Percentiles rank a stretch among this genome's conserved stretches.
phyloP scores from a whole-genome alignment of 2,329 filamentous ascomycete genomes.

The Corynespora cassiicola region DNA sequence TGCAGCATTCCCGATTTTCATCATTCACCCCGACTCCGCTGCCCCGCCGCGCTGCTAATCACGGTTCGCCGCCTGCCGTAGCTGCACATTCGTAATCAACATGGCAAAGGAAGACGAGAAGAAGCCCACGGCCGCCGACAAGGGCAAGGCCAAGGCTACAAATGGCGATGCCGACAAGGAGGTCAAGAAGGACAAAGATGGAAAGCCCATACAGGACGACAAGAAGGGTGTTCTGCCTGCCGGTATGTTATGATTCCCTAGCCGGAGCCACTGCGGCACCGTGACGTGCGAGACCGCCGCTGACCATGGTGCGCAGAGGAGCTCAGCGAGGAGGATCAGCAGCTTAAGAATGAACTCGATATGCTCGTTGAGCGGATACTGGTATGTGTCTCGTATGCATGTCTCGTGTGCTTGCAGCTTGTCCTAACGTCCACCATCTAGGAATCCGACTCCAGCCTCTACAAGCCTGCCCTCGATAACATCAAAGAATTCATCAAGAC shows the following conservation, averaged over 20 bases:
- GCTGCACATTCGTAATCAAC: conserved; percentile 53
- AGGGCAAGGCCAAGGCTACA: conserved; percentile 93
- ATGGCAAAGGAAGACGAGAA: conserved; percentile 94
- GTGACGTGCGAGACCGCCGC: conserved; percentile 22
- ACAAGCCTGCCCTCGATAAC: conserved; percentile 89
- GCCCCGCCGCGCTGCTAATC: conserved; percentile 17
- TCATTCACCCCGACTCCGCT: conserved; percentile 17
- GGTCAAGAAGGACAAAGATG: conserved; percentile 70
- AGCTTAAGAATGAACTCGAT: conserved; percentile 96
- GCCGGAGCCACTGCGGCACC: conserved; percentile 17
- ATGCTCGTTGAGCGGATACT: conserved; percentile 96
- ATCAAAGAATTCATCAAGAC: conserved; percentile 99
- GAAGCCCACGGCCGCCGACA: conserved; percentile 82
- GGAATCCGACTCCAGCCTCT: conserved; percentile 87
- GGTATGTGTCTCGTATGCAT: conserved; percentile 55
- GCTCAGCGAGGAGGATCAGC: conserved; percentile 96
- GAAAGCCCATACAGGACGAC: conserved; percentile 72
- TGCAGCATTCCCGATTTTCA: conserved; percentile 3
- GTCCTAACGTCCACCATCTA: conserved; percentile 49
- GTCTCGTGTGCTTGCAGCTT: conserved; percentile 15
- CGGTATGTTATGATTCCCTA: conserved; percentile 56
- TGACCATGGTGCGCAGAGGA: conserved; percentile 70
- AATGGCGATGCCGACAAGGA: conserved; percentile 70
- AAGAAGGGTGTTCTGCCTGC: conserved; percentile 74
- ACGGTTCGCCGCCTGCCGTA: conserved; percentile 42